phyloP scores from a whole-genome alignment of 345 rosid species.

The sweet orange (Citrus sinensis) region DNA sequence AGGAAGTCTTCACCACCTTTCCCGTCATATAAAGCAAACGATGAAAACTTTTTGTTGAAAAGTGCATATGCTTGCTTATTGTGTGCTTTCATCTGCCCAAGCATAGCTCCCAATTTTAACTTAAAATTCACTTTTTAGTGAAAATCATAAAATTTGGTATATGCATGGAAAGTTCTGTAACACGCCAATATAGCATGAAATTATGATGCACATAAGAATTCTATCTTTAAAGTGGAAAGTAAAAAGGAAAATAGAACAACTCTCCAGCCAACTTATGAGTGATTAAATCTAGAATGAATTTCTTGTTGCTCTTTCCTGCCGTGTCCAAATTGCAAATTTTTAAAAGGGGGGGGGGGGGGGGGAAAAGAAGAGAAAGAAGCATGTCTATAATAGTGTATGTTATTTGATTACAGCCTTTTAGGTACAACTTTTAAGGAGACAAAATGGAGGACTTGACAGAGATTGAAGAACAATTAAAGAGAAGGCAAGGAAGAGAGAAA shows the following conservation, averaged over 20 bases:
- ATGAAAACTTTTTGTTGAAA: slow-evolving; percentile 49
- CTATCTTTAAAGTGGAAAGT: background rate
- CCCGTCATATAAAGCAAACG: slow-evolving; percentile 66
- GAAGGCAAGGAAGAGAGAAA: background rate
- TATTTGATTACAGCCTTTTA: background rate
- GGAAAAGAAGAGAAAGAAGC: background rate
- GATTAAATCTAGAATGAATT: background rate
- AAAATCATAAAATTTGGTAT: background rate
- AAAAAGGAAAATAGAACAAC: background rate
- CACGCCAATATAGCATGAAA: background rate
- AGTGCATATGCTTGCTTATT: slow-evolving; percentile 46
- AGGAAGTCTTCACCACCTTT: slow-evolving; percentile 32
- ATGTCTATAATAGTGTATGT: background rate
- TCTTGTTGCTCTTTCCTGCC: background rate
- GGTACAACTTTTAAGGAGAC: background rate
- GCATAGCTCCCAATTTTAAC: background rate
- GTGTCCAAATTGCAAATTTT: background rate
- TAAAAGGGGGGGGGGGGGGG: background rate
- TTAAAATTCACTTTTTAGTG: background rate
- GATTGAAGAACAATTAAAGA: background rate
- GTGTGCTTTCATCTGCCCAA: slow-evolving; percentile 47
- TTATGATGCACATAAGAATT: background rate
- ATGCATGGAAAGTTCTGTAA: background rate
- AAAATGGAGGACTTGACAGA: background rate
- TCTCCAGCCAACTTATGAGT: background rate